Base-by-base conservation (phyloP, 192 early-diverging fungal genomes). In the Podila epicladia region DNA sequence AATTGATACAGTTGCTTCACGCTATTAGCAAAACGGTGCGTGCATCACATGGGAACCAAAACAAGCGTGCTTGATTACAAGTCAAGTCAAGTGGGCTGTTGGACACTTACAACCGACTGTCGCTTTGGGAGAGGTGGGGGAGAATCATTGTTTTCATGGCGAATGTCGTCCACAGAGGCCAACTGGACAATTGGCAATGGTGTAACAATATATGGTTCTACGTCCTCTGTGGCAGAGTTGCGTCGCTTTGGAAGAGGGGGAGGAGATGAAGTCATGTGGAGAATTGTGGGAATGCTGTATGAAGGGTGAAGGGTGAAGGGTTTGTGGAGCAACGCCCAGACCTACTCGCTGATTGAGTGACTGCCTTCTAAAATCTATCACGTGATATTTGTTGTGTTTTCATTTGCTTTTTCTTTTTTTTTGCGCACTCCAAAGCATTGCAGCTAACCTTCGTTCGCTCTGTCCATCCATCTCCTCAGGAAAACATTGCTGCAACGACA, bases 51-150 rank as follows among this genome's bases (percentile, higher is more conserved):
- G 15, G 41, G 41, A 2, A 37, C 15, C 8, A 45, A 45, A 45
- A 1, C 41, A 45, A 1, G 41, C 13, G 41, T 45, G 15, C 41
- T 45, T 45, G 41, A 45, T 15, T 45, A 17, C 41, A 45, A 45
- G 22, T 55, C 41, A 45, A 45, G 22, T 55, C n/a, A 26, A 55
- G 53, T 55, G n/a, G 41, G 11, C 35, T 26, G 20, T 33, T 24
- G 7, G 50, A 35, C 22, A 75, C 73, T 26, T 75, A 75, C 73
- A 19, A 65, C 62, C 15, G 62, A 66, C 45, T 64, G 38, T 50
- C 73, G 51, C 19, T 58, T 37, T 45, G 74, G 67, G 15, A 76
- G 33, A 3, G 74, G 74, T 24, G 74, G 74, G 28, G 63, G 58
- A n/a, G 29, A 19, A 17, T 2, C 20, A 63, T 37, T 63, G 32